phyloP scores from a whole-genome alignment of 306 rosid genomes.

The Dryas drummondii region DNA sequence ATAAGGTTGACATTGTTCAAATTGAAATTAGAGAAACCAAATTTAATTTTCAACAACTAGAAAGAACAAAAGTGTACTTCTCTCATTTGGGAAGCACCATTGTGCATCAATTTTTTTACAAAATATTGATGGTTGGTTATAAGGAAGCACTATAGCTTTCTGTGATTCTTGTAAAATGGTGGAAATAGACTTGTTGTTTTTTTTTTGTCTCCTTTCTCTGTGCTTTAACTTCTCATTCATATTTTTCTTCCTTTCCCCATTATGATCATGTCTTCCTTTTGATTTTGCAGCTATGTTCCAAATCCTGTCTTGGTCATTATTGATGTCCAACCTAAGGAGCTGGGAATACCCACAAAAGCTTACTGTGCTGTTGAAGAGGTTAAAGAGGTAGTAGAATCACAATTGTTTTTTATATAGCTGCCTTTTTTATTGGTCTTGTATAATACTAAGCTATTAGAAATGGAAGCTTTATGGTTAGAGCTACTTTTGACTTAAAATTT shows the following conservation, averaged over 20 bases:
- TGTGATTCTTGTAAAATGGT: background rate
- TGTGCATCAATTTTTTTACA: background rate
- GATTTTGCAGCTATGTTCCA: constrained; percentile 55
- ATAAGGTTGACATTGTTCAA: background rate
- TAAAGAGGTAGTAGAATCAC: constrained; percentile 65
- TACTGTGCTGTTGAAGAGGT: constrained; percentile 83
- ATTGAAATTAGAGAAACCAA: background rate
- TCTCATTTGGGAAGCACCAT: background rate
- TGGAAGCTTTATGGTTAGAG: background rate
- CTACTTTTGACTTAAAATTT: background rate
- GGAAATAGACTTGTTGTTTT: background rate
- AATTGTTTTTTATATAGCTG: background rate
- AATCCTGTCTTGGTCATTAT: constrained; percentile 84
- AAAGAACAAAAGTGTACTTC: background rate
- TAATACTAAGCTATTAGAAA: background rate
- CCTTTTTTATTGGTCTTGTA: background rate
- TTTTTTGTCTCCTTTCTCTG: background rate
- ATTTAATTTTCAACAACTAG: background rate
- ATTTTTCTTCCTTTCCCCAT: background rate
- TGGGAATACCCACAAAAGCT: constrained; percentile 87
- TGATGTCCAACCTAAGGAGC: constrained; percentile 83
- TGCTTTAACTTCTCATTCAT: background rate
- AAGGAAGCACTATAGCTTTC: background rate
- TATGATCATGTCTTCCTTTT: background rate
- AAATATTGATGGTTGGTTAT: background rate